A percentile compares a stretch with the other conserved stretches of the same genome.
Conservation (phyloP, 495 filamentous ascomycete species). For the Choiromyces venosus region DNA sequence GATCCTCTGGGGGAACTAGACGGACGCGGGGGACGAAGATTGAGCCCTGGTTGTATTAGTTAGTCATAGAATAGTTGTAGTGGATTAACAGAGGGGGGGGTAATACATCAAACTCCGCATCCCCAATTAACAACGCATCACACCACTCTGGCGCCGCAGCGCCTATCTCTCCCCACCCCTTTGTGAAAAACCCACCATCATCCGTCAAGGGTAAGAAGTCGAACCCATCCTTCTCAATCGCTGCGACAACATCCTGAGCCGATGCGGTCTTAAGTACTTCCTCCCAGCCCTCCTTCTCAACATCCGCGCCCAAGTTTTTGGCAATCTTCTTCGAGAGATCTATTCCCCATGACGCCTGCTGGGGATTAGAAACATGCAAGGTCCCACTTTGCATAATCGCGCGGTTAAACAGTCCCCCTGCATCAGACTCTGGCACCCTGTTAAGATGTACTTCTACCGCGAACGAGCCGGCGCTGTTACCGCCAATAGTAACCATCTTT, state of each 20-base stretch:
- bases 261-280: neutral
- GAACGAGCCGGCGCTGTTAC: conserved; percentile 44
- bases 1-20: neutral
- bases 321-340: neutral
- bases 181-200: neutral
- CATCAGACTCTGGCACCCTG: conserved; percentile 5
- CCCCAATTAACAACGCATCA: neutral
- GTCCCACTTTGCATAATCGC: conserved; percentile 22
- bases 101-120: neutral
- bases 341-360: neutral
- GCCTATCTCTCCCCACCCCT: neutral
- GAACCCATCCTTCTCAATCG: conserved; percentile 1
- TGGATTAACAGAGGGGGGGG: neutral
- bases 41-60: neutral
- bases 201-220: neutral
- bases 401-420: conserved; percentile 7
- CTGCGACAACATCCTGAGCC: neutral
- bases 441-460: conserved; percentile 10
- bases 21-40: neutral
- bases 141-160: neutral
- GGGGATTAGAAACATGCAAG: neutral
- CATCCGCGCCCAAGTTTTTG: neutral
- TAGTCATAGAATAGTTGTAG: neutral
- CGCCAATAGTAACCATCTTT: conserved; percentile 58
- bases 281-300: conserved; percentile 1